Percentiles rank a stretch among this genome's conserved stretches.
phyloP scores from a whole-genome alignment of 208 protist genomes.

The Chromosphaera perkinsii region DNA sequence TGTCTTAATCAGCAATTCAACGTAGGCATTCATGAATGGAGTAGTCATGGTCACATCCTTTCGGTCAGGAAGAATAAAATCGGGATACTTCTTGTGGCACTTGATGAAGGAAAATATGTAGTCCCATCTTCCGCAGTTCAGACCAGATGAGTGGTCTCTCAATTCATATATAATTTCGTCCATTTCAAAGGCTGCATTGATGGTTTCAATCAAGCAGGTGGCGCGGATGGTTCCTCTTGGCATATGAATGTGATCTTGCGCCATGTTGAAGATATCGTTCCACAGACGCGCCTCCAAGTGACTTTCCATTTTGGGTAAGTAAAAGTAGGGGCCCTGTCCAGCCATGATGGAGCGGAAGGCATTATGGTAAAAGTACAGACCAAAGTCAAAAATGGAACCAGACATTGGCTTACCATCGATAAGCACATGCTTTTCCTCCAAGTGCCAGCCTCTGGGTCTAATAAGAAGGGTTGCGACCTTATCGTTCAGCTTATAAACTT shows the following conservation, averaged over 20 bases:
- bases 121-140: slow-evolving; percentile 67
- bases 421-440: slow-evolving; percentile 53
- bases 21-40: slow-evolving; percentile 63
- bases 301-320: slow-evolving; percentile 56
- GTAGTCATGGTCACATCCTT: slow-evolving; percentile 50
- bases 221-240: slow-evolving; percentile 51
- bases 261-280: slow-evolving; percentile 53
- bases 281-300: slow-evolving; percentile 55
- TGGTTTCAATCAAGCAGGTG: slow-evolving; percentile 57
- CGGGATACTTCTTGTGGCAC: slow-evolving; percentile 47
- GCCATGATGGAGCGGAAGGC: slow-evolving; percentile 6
- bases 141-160: slow-evolving; percentile 50
- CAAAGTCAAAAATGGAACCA: slow-evolving; percentile 64
- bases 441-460: slow-evolving; percentile 57
- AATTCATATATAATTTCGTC: slow-evolving; percentile 62
- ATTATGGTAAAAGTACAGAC: slow-evolving; percentile 65
- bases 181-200: slow-evolving; percentile 58
- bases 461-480: slow-evolving; percentile 47
- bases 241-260: slow-evolving; percentile 35
- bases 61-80: slow-evolving; percentile 54
- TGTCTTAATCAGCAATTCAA: slow-evolving; percentile 55
- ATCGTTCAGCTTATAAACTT: slow-evolving; percentile 47
- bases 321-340: slow-evolving; percentile 57
- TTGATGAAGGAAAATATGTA: slow-evolving; percentile 65
- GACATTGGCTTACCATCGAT: slow-evolving; percentile 46